Percentiles rank a stretch among this genome's conserved stretches.
Conservation (phyloP, 345 rosid genomes). For the Noccaea bulbosa region DNA sequence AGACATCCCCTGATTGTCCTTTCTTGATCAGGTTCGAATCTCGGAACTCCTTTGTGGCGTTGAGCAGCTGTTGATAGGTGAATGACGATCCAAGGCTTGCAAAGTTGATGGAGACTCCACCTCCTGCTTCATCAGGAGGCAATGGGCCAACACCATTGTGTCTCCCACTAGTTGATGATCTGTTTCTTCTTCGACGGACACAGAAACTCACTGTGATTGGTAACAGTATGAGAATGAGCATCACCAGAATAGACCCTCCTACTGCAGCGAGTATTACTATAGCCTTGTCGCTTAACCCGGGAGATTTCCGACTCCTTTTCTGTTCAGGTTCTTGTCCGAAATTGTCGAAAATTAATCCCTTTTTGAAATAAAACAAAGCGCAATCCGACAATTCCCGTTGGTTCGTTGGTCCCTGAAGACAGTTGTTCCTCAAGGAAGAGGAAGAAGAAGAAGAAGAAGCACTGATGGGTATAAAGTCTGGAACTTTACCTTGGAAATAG, state of each 20-base stretch:
- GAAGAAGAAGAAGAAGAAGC: constrained; percentile 22
- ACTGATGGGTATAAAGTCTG: constrained; percentile 36
- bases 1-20: constrained; percentile 91
- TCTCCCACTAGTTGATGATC: constrained; percentile 43
- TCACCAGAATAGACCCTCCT: constrained; percentile 67
- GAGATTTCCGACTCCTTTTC: constrained; percentile 32
- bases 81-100: constrained; percentile 64
- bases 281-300: constrained; percentile 51
- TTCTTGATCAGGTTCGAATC: constrained; percentile 69
- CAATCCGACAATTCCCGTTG: constrained; percentile 38
- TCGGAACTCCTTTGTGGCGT: constrained; percentile 63
- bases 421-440: constrained; percentile 42
- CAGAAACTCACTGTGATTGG: constrained; percentile 54
- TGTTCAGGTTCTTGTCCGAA: constrained; percentile 29
- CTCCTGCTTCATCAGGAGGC: constrained; percentile 55
- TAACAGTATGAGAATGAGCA: constrained; percentile 50
- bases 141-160: constrained; percentile 59
- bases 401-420: constrained; percentile 33
- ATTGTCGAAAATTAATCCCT: constrained; percentile 37
- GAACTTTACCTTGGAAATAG: constrained; percentile 75
- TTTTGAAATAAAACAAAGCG: constrained; percentile 31
- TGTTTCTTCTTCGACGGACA: constrained; percentile 48
- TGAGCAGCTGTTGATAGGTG: constrained; percentile 64
- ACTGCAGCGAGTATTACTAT: constrained; percentile 66
- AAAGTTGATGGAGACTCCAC: constrained; percentile 51